Base-by-base conservation (phyloP, 129 eudicot species). In the Cynara cardunculus region DNA sequence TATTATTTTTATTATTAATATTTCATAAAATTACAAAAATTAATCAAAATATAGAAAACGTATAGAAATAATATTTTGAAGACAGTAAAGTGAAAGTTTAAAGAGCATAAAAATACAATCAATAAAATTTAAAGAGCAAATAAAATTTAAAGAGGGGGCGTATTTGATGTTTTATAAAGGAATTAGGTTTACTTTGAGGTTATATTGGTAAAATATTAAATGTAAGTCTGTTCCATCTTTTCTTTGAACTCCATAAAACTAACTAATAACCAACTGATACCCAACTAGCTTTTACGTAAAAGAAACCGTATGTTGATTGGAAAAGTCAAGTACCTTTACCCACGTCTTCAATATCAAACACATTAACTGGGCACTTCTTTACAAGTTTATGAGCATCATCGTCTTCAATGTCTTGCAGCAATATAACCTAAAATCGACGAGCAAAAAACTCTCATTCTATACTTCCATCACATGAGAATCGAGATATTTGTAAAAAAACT, bases 341-440 rank as follows among this genome's bases (percentile, higher is more conserved):
- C 30, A 87, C 64, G 80, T 92, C 97, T 90, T 94, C 98, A 81
- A 94, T 92, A 75, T 94, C 97, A 86, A 92, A 92, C n/a, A 94
- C 97, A 1, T 89, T 89, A 31, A 84, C 85, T 3, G 97, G 98
- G 81, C 98, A 94, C 81, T 83, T 90, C 72, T 81, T 83, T 21
- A 90, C 96, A 81, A 92, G 90, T 79, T 86, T 79, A 84, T 87
- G 85, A 68, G 94, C 98, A 72, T 77, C 87, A 37, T 86, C 91
- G 30, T 72, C 97, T 82, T 87, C 86, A 74, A 94, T 44, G 73
- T 90, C 92, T 92, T 89, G 83, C 92, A 88, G 71, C 75, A 94
- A 80, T 79, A 90, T 85, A 79, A 94, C 96, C 98, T 91, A 67
- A 10, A 70, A 78, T 9, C 9, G 39, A 41, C 10, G 28, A 72